A percentile compares a stretch with the other conserved stretches of the same genome.
Conservation (phyloP, 1,139 yeast genomes). For the Debaryomyces subglobosus region DNA sequence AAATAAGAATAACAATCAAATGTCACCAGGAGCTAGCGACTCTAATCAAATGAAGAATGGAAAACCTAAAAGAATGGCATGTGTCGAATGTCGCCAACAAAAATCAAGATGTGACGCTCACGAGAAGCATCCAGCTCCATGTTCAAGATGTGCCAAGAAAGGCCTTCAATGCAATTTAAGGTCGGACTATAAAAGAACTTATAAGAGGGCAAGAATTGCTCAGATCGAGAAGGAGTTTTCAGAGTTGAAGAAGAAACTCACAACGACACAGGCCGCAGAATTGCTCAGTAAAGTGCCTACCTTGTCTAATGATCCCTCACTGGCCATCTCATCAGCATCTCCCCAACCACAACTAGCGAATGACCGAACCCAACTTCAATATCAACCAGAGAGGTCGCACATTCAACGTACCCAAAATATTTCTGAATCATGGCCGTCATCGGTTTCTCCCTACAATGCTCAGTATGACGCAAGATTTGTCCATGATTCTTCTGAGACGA, state of each 20-base stretch:
- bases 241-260: constrained; percentile 63
- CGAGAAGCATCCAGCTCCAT: constrained; percentile 76
- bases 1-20: constrained; percentile 4
- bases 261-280: constrained; percentile 53
- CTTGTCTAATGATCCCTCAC: constrained; percentile 14
- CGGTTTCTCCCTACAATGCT: constrained; percentile 6
- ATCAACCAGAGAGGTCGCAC: background rate
- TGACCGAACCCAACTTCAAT: background rate
- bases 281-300: constrained; percentile 39
- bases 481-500: constrained; percentile 24
- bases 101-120: constrained; percentile 87
- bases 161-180: constrained; percentile 71
- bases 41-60: constrained; percentile 20
- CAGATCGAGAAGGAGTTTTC: constrained; percentile 81
- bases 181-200: constrained; percentile 83
- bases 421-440: constrained; percentile 14
- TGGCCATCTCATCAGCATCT: constrained; percentile 3
- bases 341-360: constrained; percentile 3
- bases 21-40: background rate
- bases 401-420: background rate
- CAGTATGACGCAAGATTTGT: constrained; percentile 10
- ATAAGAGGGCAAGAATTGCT: constrained; percentile 82
- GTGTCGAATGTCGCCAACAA: constrained; percentile 96
- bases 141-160: constrained; percentile 77
- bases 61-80: constrained; percentile 69